Base-by-base conservation (phyloP, 2,329 filamentous ascomycete species). In the Hymenoscyphus fraxineus region DNA sequence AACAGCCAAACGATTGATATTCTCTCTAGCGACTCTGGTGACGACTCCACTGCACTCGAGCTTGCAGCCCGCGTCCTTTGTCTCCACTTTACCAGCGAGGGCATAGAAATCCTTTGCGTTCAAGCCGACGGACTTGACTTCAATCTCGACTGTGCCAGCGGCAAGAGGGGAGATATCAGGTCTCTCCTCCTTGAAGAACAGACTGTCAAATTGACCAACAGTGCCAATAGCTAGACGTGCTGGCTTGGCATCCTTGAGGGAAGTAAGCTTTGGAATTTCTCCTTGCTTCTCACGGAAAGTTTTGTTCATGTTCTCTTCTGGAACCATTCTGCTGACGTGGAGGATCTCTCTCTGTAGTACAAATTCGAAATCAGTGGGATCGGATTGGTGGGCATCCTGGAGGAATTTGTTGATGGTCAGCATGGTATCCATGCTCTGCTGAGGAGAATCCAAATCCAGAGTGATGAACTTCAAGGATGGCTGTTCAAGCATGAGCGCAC, bases 71-170 rank as follows among this genome's bases (percentile, higher is more conserved):
- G 16, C 72, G 54, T 44, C 63, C 64, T 10, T 67, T 56, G 32
- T 73, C 66, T 35, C 65, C 60, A 41, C 73, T 35, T 58, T 76
- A 71, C 6, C 76, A 74, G 70, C 73, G 73, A 9, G 70, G 65
- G 10, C 74, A 66, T 22, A 65, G 35, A 62, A 58, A 38, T 62
- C 60, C 13, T 62, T 62, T 60, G 71, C 70, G 58, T 67, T 68
- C 31, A 71, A 31, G 2, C 64, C 63, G 7, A 66, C 63, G 31
- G 56, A 57, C 27, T 60, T 58, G 10, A 62, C 44, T 13, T 63
- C 57, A 13, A 68, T 38, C 19, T 66, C 39, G 6, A 70, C 63
- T 13, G 62, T 12, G 44, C 67, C 7, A 72, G 62, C 6, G 2
- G 56, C 65, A 1, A 73, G 60, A 10, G 59, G 60, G n/a, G 41